phyloP scores from a whole-genome alignment of 78 protist species.

The Cavenderia fasciculata region DNA sequence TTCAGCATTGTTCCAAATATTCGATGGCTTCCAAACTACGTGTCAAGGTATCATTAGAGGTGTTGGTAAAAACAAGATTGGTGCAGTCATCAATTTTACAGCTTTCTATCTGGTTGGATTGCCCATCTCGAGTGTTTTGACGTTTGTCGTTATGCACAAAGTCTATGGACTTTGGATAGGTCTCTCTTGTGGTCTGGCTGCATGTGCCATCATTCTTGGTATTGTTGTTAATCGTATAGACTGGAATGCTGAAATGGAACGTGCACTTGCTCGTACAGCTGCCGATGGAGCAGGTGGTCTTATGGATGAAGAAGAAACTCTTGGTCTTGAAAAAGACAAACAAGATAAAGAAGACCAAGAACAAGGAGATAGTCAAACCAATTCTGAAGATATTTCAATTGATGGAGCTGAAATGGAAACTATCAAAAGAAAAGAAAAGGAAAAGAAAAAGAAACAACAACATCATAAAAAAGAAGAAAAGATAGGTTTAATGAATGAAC shows the following conservation, averaged over 20 bases:
- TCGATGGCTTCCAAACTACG: conserved; percentile 62
- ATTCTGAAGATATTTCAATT: too few relatives aligned
- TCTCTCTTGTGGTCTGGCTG: conserved; percentile 22
- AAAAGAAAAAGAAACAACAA: too few relatives aligned
- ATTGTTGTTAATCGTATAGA: conserved; percentile 5
- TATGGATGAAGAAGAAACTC: too few relatives aligned
- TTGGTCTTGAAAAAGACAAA: too few relatives aligned
- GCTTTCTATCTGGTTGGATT: conserved; percentile 56
- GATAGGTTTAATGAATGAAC: too few relatives aligned
- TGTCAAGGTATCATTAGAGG: conserved; percentile 74
- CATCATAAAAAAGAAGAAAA: too few relatives aligned
- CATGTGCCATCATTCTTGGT: conserved; percentile 28
- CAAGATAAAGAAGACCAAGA: too few relatives aligned
- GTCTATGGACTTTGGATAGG: conserved; percentile 68
- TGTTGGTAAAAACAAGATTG: conserved; percentile 65
- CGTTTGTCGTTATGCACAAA: conserved; percentile 23
- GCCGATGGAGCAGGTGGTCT: background rate
- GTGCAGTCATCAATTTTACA: conserved; percentile 51
- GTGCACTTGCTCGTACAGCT: conserved; percentile 28
- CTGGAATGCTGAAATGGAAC: conserved; percentile 37
- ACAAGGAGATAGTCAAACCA: too few relatives aligned
- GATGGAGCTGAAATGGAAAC: too few relatives aligned
- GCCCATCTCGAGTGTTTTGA: conserved; percentile 38
- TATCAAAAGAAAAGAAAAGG: too few relatives aligned
- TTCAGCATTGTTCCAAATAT: conserved; percentile 42